Evolutionary conservation across 345 rosid species (phyloP).

Genomic region (Reutealis trisperma): DNA sequence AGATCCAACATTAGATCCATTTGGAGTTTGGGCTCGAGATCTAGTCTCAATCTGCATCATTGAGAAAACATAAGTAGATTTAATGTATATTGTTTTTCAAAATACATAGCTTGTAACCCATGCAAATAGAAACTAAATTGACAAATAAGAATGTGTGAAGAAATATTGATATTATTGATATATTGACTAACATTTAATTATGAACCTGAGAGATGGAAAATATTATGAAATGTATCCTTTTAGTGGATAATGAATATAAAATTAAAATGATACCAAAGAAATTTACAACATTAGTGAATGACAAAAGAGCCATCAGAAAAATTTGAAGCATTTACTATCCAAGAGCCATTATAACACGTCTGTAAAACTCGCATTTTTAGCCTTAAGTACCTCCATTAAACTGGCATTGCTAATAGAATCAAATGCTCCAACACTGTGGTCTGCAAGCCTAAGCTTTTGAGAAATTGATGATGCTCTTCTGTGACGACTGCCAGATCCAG

Average conservation of each 20-base stretch:
- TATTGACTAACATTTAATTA: neutral
- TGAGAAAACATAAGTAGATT: slow-evolving; percentile 6
- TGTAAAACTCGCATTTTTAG: neutral
- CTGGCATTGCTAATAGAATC: slow-evolving; percentile 80
- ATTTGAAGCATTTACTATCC: neutral
- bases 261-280: no score
- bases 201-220: neutral
- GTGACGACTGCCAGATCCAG: slow-evolving; percentile 75
- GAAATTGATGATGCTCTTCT: slow-evolving; percentile 65
- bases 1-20: slow-evolving; percentile 62
- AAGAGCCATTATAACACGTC: neutral
- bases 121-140: neutral
- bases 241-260: neutral
- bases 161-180: no score
- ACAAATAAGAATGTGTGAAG: neutral
- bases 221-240: no score
- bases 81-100: neutral
- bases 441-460: slow-evolving; percentile 67
- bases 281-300: neutral
- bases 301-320: neutral
- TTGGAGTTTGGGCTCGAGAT: slow-evolving; percentile 81
- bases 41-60: slow-evolving; percentile 75
- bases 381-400: slow-evolving; percentile 77
- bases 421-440: slow-evolving; percentile 47
- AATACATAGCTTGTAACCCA: neutral